These are phyloP conservation scores for Lachnellula subtilissima DNA, from an alignment of 2,329 filamentous ascomycete genomes.

Conservation along the genomic window DNA sequence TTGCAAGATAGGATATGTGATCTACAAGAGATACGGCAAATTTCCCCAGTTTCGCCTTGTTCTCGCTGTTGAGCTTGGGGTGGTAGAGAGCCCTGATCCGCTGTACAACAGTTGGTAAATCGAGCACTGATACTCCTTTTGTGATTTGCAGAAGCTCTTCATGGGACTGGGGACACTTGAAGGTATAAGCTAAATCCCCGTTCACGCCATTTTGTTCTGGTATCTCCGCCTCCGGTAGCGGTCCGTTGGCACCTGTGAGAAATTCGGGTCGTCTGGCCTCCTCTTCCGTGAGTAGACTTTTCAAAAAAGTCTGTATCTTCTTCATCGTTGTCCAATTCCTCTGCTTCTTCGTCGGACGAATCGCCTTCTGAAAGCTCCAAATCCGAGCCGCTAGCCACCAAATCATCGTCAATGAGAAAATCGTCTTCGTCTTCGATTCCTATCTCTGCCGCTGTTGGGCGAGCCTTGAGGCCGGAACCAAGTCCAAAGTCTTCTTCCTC, in stretches of 20 bases:
- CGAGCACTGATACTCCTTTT: conserved; percentile 54
- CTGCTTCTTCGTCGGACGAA: conserved; percentile 38
- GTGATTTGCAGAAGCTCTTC: conserved; percentile 66
- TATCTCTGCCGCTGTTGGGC: conserved; percentile 46
- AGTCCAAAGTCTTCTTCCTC: conserved; percentile 57
- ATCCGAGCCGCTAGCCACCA: conserved; percentile 77
- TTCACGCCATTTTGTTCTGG: conserved; percentile 33
- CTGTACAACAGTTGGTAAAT: conserved; percentile 75
- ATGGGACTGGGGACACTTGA: conserved; percentile 76
- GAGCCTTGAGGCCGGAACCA: conserved; percentile 52
- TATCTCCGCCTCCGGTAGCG: conserved; percentile 39
- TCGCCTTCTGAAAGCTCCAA: conserved; percentile 53
- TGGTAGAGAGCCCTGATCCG: conserved; percentile 90
- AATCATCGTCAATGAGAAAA: conserved; percentile 82
- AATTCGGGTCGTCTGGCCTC: conserved; percentile 52
- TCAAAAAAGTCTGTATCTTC: conserved; percentile 69
- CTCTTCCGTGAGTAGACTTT: conserved; percentile 58
- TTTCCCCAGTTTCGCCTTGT: conserved; percentile 73
- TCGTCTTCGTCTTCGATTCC: conserved; percentile 92
- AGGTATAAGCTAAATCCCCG: conserved; percentile 72
- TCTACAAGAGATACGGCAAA: conserved; percentile 65
- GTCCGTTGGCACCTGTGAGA: conserved; percentile 39
- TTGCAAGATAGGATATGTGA: conserved; percentile 49
- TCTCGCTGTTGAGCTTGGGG: conserved; percentile 75
- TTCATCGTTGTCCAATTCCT: conserved; percentile 37